phyloP scores from a whole-genome alignment of 2,329 filamentous ascomycete genomes.

The Aspergillus persii region DNA sequence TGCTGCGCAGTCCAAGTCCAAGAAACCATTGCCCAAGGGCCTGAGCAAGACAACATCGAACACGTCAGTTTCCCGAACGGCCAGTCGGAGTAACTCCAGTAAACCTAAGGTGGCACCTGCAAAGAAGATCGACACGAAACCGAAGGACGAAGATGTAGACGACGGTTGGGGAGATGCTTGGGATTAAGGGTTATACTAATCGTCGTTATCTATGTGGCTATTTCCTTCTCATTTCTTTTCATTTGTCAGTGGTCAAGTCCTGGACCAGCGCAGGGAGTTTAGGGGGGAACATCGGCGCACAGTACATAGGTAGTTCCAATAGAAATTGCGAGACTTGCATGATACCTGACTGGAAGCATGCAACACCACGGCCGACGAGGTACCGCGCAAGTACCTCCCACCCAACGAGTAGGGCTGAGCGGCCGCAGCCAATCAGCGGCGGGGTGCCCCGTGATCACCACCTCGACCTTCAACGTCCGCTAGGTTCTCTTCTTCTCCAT shows the following conservation, averaged over 20 bases:
- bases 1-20: constrained; percentile 77
- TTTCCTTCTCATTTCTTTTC: neutral
- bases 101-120: constrained; percentile 50
- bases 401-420: neutral
- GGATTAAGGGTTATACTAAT: constrained; percentile 32
- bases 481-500: neutral
- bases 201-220: neutral
- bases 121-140: constrained; percentile 70
- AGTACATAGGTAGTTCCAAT: neutral
- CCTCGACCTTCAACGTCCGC: neutral
- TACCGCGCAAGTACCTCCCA: neutral
- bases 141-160: constrained; percentile 45
- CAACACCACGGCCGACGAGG: neutral
- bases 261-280: neutral
- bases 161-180: constrained; percentile 51
- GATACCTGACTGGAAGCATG: neutral
- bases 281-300: constrained; percentile 4
- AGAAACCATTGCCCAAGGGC: constrained; percentile 79
- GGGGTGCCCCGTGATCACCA: constrained; percentile 18
- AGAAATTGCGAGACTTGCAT: neutral
- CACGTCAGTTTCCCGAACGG: constrained; percentile 37
- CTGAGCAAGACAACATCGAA: constrained; percentile 58
- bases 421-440: constrained; percentile 10
- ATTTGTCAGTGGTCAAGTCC: neutral
- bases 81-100: constrained; percentile 34